Conservation (phyloP, 331 rosid genomes). For the Acacia pycnantha region DNA sequence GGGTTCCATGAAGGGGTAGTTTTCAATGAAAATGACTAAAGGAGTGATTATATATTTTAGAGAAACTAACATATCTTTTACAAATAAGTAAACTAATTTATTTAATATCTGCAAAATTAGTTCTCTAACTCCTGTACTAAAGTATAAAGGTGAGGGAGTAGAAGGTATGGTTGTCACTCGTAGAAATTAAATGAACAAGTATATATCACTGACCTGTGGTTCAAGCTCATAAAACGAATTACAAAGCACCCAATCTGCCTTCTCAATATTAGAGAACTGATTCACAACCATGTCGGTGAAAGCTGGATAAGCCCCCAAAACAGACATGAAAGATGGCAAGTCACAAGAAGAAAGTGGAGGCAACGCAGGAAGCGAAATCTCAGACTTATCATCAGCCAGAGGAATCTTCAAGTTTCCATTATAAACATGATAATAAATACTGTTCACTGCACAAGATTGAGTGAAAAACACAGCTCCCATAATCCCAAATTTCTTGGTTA, state of each 20-base stretch:
- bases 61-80: no score
- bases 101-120: no score
- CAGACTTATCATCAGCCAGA: neutral
- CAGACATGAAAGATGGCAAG: slow-evolving; percentile 31
- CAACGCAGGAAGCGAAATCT: slow-evolving; percentile 32
- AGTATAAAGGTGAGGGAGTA: no score
- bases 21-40: no score
- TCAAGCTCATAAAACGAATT: neutral
- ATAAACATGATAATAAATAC: slow-evolving; percentile 37
- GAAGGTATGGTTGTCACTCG: no score
- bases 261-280: slow-evolving; percentile 32
- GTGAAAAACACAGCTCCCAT: slow-evolving; percentile 44
- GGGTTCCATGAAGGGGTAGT: no score
- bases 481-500: slow-evolving; percentile 46
- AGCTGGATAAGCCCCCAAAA: neutral
- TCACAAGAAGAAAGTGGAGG: slow-evolving; percentile 31
- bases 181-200: neutral
- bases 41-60: no score
- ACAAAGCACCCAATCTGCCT: slow-evolving; percentile 12
- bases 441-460: slow-evolving; percentile 43
- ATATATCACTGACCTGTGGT: neutral
- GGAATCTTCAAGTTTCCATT: slow-evolving; percentile 32
- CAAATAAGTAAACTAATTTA: no score
- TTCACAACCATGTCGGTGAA: neutral
- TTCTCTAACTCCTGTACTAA: no score